Evolutionary conservation across 148 eudicot species (phyloP).

Genomic region (Rhododendron molle): DNA sequence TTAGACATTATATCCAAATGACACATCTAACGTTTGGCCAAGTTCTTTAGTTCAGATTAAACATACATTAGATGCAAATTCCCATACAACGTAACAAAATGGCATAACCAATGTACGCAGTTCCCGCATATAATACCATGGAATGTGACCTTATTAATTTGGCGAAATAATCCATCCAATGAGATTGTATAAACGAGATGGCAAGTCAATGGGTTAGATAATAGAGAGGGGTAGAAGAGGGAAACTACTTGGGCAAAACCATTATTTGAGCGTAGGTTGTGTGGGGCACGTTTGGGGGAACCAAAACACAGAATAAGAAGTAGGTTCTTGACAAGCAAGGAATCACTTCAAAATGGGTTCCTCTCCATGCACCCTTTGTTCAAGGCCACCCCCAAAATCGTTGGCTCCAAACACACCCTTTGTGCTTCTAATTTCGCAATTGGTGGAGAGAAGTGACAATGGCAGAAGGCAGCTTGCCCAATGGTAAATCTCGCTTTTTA

Average conservation of each 20-base stretch:
- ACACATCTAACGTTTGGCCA: neutral
- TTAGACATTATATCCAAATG: neutral
- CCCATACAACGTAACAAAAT: neutral
- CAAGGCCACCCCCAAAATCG: neutral
- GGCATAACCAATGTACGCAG: neutral
- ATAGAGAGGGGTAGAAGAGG: neutral
- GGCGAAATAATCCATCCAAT: no score
- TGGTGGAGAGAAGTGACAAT: neutral
- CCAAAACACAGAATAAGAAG: neutral
- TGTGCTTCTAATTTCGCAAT: neutral
- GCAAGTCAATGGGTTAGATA: neutral
- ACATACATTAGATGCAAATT: neutral
- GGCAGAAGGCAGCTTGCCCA: neutral
- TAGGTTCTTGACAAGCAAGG: conserved; percentile 11
- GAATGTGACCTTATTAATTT: neutral
- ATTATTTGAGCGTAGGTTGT: conserved; percentile 13
- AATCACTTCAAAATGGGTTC: conserved; percentile 13
- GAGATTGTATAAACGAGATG: neutral
- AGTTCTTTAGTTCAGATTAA: neutral
- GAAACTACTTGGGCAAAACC: neutral
- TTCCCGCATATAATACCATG: neutral
- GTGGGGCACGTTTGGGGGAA: conserved; percentile 19
- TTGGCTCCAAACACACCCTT: neutral
- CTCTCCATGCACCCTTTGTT: conserved; percentile 9
- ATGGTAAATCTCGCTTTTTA: no score